Percentiles rank a stretch among this genome's conserved stretches.
phyloP scores from a whole-genome alignment of 2,329 filamentous ascomycete genomes.

The Botrytis tulipae region DNA sequence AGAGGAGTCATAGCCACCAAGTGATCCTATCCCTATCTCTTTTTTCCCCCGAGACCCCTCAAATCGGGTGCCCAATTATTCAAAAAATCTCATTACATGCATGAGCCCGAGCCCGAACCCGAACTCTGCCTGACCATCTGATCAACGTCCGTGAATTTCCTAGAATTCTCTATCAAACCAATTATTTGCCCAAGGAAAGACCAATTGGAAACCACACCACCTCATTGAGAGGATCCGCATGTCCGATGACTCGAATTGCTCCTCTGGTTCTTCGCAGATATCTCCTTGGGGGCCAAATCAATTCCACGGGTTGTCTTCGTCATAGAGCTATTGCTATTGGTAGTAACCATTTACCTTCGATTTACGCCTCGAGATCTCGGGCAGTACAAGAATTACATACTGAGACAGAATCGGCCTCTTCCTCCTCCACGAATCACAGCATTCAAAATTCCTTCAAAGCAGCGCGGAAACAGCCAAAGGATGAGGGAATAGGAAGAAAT shows the following conservation, averaged over 20 bases:
- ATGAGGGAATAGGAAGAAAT: slow-evolving; percentile 57
- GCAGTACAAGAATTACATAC: slow-evolving; percentile 24
- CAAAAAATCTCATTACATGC: slow-evolving; percentile 20
- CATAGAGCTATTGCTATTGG: slow-evolving; percentile 10
- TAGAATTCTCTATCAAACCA: background rate
- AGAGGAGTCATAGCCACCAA: slow-evolving; percentile 13
- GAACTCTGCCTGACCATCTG: slow-evolving; percentile 17
- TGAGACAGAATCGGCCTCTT: slow-evolving; percentile 18
- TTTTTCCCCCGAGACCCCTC: slow-evolving; percentile 19
- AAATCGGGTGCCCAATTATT: slow-evolving; percentile 25
- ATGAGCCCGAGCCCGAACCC: slow-evolving; percentile 15
- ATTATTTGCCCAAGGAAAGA: background rate
- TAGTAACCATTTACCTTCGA: slow-evolving; percentile 14
- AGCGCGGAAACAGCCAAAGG: slow-evolving; percentile 67
- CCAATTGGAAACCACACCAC: background rate
- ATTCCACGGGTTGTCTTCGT: slow-evolving; percentile 33
- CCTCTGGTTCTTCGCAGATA: slow-evolving; percentile 36
- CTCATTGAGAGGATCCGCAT: background rate
- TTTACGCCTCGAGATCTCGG: slow-evolving; percentile 25
- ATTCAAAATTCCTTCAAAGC: slow-evolving; percentile 46
- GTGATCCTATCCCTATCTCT: slow-evolving; percentile 15
- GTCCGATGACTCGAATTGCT: slow-evolving; percentile 34
- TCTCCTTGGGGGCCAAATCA: slow-evolving; percentile 35
- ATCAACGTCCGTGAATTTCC: background rate
- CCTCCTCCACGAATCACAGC: slow-evolving; percentile 1